Evolutionary conservation across 2,329 filamentous ascomycete genomes (phyloP), one percentile per base, ranked within the genome.

Genomic region (Hymenoscyphus fructigenus): DNA sequence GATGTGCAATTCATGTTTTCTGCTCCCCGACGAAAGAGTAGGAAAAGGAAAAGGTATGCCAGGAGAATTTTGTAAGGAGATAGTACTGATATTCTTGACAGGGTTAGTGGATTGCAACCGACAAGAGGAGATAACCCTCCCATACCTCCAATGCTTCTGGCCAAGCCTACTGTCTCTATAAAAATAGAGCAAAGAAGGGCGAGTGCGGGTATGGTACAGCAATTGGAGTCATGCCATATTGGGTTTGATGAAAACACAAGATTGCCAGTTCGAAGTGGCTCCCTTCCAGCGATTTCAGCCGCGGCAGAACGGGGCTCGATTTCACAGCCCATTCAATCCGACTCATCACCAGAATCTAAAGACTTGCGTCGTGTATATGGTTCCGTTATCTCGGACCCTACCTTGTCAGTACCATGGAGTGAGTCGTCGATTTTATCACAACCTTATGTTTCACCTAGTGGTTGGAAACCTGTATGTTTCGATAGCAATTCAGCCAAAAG

Each of bases 1-100:
- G 81, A 82, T 59, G 74, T 82, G 36, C 75, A 81, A 67, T 80
- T 82, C 62, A 73, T 83, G 36, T 81, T 79, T 55, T 78, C 76
- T 23, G 77, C 78, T 28, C 79, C 80, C 10, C 76, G 80, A 44
- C 68, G 69, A 34, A 71, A 63, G 61, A 72, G 67, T 60, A 81
- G 80, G 72, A 80, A 75, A 67, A 72, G 69, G 53, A 77, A 73
- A 68, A 69, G 69, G 65, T 75, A 67, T 56, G 68, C 36, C 34
- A 15, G 10, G 20, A 5, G 20, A 26, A 12, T 2, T 53, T 53
- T 7, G 23, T n/a, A 53, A n/a, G 20, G 47, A 7, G 20, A 53
- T 53, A 15, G 20, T 26, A 23, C 47, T 53, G 47, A 53, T 53
- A 15, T 53, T 23, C 47, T 23, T 9, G 26, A 10, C 47, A 53